phyloP scores from a whole-genome alignment of 2,329 filamentous ascomycete genomes.

The Zasmidium cellare region DNA sequence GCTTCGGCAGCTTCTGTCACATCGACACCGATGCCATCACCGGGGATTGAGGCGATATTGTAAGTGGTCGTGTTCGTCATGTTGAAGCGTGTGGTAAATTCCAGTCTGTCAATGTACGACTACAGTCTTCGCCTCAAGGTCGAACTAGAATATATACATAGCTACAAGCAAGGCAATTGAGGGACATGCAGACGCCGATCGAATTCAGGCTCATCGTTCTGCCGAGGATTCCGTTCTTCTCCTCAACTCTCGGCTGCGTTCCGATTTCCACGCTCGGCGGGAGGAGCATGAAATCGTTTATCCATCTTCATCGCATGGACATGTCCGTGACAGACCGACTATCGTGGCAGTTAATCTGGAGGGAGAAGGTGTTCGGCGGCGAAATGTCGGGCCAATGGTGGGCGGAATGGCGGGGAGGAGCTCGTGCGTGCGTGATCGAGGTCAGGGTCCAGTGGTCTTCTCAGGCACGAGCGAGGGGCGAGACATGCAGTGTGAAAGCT shows the following conservation, averaged over 20 bases:
- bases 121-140: too few relatives aligned
- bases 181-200: not conserved
- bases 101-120: too few relatives aligned
- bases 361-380: not conserved
- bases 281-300: too few relatives aligned
- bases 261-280: too few relatives aligned
- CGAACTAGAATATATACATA: not conserved
- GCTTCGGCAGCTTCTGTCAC: constrained; percentile 59
- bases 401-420: not conserved
- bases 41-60: constrained; percentile 49
- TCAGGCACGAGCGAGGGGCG: not conserved
- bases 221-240: not conserved
- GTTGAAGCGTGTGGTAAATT: not conserved
- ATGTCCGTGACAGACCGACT: too few relatives aligned
- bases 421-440: not conserved
- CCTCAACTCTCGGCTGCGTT: not conserved
- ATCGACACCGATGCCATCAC: constrained; percentile 64
- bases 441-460: constrained; percentile 1
- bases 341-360: too few relatives aligned
- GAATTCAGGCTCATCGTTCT: constrained; percentile 6
- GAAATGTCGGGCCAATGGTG: not conserved
- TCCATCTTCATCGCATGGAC: too few relatives aligned
- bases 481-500: not conserved
- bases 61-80: constrained; percentile 17
- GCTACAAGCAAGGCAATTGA: not conserved